Evolutionary conservation across 768 basidiomycete genomes (phyloP).

Genomic region (Suillus weaverae): DNA sequence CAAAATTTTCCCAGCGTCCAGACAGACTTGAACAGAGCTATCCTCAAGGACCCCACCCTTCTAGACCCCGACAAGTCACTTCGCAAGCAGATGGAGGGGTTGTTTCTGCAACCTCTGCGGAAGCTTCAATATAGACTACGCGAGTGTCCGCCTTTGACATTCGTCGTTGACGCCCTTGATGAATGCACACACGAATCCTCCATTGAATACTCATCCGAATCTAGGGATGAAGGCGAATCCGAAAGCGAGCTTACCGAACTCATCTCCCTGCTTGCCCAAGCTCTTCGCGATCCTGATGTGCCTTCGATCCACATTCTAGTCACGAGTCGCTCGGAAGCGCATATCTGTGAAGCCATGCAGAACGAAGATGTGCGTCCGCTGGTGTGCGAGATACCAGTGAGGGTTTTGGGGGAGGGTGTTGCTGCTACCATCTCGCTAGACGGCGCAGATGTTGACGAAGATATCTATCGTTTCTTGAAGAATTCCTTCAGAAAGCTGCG

Average conservation of each 20-base stretch:
- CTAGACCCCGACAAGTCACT: background rate
- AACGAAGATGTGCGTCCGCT: background rate
- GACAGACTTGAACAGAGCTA: background rate
- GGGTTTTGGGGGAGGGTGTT: background rate
- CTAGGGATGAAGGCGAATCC: background rate
- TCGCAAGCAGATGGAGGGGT: background rate
- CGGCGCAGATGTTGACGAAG: background rate
- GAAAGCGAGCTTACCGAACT: background rate
- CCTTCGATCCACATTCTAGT: background rate
- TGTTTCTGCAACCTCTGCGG: background rate
- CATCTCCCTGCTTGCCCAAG: background rate
- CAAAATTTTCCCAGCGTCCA: background rate
- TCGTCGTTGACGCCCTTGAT: background rate
- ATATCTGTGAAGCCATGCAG: background rate
- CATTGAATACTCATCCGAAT: background rate
- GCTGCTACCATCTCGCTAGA: background rate
- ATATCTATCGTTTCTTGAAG: background rate
- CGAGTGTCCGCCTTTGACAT: background rate
- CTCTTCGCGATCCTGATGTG: background rate
- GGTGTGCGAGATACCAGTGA: background rate
- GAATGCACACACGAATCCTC: background rate
- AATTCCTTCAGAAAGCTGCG: background rate
- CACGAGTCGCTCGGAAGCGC: background rate
- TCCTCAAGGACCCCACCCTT: background rate
- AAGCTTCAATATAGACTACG: background rate